Evolutionary conservation across 2,329 filamentous ascomycete species (phyloP), one percentile per base, ranked within the genome.

Genomic region (Paraphaeosphaeria minitans): DNA sequence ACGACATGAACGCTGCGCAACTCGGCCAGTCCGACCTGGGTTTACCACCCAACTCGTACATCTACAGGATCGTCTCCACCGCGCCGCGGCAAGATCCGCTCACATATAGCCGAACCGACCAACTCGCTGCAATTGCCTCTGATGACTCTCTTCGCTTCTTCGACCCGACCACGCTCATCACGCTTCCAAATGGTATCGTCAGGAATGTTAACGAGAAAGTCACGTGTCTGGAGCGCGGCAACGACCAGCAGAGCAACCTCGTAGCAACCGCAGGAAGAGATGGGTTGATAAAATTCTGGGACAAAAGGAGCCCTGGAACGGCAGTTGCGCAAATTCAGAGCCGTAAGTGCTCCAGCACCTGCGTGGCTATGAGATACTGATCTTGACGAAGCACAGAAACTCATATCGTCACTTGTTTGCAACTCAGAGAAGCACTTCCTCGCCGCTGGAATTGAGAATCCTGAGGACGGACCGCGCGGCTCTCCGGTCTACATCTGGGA

Each of bases 251-350:
- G 27, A 81, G 81, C 29, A 82, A 82, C 4, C 71, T 88, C 21
- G 80, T 92, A 6, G 86, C 85, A 59, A 93, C 90, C 0, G 85
- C 89, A 0, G 91, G 91, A 48, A 85, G 89, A 72, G 88, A 93
- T 70, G 90, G 91, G 8, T 79, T 81, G 9, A 83, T 92, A 12
- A 83, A 80, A 0, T 77, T 90, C 49, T 89, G 88, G 87, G 89
- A 92, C 77, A 70, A 88, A 63, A 82, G 88, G 59, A 78, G 74
- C 82, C 73, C 75, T 73, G 67, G 81, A 77, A 85, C 76, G 65
- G 80, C 77, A 47, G 62, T 53, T 12, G 29, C 65, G 19, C 62
- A 71, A 43, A 73, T 78, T 39, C 68, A 69, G 46, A 78, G 69
- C 53, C 74, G 76, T 77, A 62, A 27, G 72, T 67, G 7, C 7